Evolutionary conservation across 495 filamentous ascomycete genomes (phyloP).

Genomic region (Usnea hakonensis): DNA sequence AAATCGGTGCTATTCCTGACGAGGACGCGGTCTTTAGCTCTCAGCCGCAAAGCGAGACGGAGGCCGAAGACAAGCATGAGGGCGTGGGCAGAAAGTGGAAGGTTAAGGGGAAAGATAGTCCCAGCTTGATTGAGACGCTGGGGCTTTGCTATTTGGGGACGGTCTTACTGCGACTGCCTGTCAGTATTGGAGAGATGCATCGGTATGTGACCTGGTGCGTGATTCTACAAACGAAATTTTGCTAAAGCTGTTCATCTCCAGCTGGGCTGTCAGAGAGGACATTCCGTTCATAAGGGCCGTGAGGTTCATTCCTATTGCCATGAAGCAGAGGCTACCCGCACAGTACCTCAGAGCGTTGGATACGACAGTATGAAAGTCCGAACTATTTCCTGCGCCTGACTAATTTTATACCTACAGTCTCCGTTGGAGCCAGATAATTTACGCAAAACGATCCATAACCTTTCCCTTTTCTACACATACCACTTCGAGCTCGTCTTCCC

Average conservation of each 20-base stretch:
- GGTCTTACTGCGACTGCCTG: conserved; percentile 54
- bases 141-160: conserved; percentile 60
- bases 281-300: conserved; percentile 41
- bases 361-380: conserved; percentile 38
- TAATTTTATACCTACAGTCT: conserved; percentile 8
- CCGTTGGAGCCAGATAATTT: conserved; percentile 47
- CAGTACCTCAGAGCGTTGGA: conserved; percentile 52
- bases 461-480: conserved; percentile 53
- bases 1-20: conserved; percentile 32
- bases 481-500: conserved; percentile 68
- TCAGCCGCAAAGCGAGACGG: conserved; percentile 31
- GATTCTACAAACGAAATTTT: not conserved
- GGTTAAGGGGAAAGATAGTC: conserved; percentile 32
- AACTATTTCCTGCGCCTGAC: conserved; percentile 16
- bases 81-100: conserved; percentile 26
- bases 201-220: conserved; percentile 34
- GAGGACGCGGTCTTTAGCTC: conserved; percentile 45
- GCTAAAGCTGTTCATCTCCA: conserved; percentile 16
- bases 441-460: conserved; percentile 52
- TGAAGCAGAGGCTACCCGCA: conserved; percentile 55
- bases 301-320: conserved; percentile 52
- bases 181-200: conserved; percentile 56
- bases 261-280: conserved; percentile 40
- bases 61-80: conserved; percentile 26
- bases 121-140: conserved; percentile 55